phyloP scores from a whole-genome alignment of 1,284 basidiomycete species.

The Inonotus hispidus region DNA sequence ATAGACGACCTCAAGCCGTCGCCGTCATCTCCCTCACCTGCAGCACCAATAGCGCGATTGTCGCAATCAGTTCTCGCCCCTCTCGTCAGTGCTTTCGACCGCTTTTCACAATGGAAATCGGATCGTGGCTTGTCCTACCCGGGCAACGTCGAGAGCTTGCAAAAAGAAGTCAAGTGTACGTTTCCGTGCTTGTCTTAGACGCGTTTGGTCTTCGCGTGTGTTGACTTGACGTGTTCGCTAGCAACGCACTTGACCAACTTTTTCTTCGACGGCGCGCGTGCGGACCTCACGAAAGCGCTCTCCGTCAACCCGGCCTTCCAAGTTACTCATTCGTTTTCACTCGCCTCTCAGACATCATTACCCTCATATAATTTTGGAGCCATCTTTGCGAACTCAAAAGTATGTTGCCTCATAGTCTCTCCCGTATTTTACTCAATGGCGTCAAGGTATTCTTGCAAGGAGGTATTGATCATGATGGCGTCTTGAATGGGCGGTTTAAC shows the following conservation, averaged over 20 bases:
- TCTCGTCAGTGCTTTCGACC: constrained; percentile 59
- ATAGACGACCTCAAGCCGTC: neutral
- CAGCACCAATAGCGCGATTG: constrained; percentile 15
- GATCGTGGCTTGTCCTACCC: constrained; percentile 81
- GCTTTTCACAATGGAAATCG: constrained; percentile 76
- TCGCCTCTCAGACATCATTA: constrained; percentile 73
- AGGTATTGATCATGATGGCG: constrained; percentile 89
- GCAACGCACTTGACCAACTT: constrained; percentile 92
- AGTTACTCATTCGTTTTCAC: constrained; percentile 92
- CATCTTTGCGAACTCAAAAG: constrained; percentile 84
- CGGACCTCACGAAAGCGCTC: constrained; percentile 92
- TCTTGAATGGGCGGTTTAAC: constrained; percentile 86
- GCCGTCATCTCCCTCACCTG: constrained; percentile 1
- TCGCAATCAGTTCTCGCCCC: constrained; percentile 38
- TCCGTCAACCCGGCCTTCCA: constrained; percentile 96
- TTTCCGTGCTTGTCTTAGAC: neutral
- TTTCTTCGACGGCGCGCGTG: constrained; percentile 95
- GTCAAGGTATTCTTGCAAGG: constrained; percentile 87
- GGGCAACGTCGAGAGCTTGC: constrained; percentile 85
- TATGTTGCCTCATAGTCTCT: constrained; percentile 31
- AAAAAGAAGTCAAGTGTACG: constrained; percentile 85
- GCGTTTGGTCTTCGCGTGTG: constrained; percentile 3
- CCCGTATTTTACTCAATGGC: constrained; percentile 18
- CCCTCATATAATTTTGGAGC: constrained; percentile 94
- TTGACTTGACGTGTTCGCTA: constrained; percentile 31